Evolutionary conservation across 768 basidiomycete species (phyloP), one percentile per base, ranked within the genome.

Genomic region (Suillus plorans): DNA sequence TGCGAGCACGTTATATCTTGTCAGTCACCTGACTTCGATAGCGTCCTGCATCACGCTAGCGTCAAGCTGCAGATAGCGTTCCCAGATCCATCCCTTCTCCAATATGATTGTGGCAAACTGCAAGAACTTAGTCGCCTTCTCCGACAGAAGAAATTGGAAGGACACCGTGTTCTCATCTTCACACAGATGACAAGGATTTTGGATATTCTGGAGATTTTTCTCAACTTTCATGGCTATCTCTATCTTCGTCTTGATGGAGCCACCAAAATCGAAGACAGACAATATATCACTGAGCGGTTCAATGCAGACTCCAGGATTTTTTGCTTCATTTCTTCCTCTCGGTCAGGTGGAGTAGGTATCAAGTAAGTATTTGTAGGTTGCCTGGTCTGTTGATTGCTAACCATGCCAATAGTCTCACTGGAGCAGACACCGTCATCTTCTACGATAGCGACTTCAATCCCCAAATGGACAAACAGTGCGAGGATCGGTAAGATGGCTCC

Each of bases 381-480:
- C 58, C 68, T 22, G 62, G 62, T 62, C 16, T 71, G 37, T 63
- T 58, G 65, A 68, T 64, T 69, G 69, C 69, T 64, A 60, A 74
- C 61, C 4, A 37, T 18, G 16, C 31, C 39, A 60, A 61, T 76
- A 89, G 94, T 76, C 73, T 92, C 67, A 91, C 90, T 7, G 92
- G 92, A 20, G 95, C 95, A 22, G 95, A 97, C 72, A 98, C 97
- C 0, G 97, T 99, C 70, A 86, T 99, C 62, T 96, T 99, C 76
- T 99, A 97, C 72, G 97, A 98, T 73, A 94, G 93, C 66, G 95
- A 97, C 75, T 97, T 97, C 81, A 95, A 94, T 70, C 96, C 96
- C 1, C 96, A 97, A 74, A 97, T 97, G 92, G 97, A 99, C 75
- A 82, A 91, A 53, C 97, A 99, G 73, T 98, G 97, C 70, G 94